These are phyloP conservation scores for Hyphopichia fennica DNA, from an alignment of 1,139 yeast genomes.

Conservation along the genomic window DNA sequence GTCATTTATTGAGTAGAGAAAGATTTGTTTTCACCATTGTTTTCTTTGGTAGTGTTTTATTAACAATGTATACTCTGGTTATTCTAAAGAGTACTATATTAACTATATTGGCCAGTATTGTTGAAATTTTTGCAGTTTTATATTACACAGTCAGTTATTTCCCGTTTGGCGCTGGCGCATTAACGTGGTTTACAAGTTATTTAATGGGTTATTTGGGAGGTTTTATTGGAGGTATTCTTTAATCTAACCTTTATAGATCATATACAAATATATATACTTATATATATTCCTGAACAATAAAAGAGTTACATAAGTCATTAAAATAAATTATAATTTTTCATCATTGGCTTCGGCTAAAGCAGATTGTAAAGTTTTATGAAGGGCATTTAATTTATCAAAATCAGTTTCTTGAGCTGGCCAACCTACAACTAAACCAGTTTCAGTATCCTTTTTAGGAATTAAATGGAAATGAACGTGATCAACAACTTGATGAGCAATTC, in stretches of 20 bases:
- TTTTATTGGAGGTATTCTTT: constrained; percentile 46
- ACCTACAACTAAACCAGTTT: constrained; percentile 77
- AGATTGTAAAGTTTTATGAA: constrained; percentile 61
- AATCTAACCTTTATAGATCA: constrained; percentile 3
- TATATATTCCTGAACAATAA: background rate
- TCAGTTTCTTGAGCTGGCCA: constrained; percentile 90
- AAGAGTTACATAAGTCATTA: background rate
- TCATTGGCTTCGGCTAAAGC: constrained; percentile 40
- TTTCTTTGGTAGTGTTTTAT: constrained; percentile 71
- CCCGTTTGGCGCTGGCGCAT: constrained; percentile 91
- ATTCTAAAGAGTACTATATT: constrained; percentile 67
- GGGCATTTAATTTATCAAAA: constrained; percentile 63
- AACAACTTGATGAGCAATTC: constrained; percentile 90
- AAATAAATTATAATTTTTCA: constrained; percentile 21
- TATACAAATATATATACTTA: background rate
- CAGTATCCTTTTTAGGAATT: constrained; percentile 77
- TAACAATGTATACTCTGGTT: constrained; percentile 60
- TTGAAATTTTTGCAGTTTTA: constrained; percentile 80
- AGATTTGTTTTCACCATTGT: constrained; percentile 78
- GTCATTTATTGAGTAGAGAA: constrained; percentile 72
- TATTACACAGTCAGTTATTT: constrained; percentile 91
- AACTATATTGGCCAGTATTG: constrained; percentile 71
- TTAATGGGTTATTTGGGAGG: constrained; percentile 78
- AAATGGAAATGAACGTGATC: constrained; percentile 96
- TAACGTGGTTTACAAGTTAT: constrained; percentile 77